These are phyloP conservation scores for Tieghemiomyces parasiticus DNA, from an alignment of 192 early-diverging fungal genomes.

Conservation along the genomic window DNA sequence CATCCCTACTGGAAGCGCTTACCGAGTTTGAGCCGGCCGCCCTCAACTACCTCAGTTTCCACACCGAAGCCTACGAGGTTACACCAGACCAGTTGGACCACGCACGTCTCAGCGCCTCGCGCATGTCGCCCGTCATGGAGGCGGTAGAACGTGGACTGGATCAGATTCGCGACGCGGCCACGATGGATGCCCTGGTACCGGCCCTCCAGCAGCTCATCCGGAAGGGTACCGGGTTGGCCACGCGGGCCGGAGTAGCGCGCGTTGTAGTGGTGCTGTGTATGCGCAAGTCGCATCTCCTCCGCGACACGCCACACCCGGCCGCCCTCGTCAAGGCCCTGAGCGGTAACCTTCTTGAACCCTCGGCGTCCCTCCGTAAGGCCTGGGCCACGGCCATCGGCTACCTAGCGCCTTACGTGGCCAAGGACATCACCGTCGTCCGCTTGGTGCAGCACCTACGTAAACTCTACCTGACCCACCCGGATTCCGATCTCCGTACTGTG, in stretches of 20 bases:
- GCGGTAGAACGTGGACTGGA: slow-evolving; percentile 65
- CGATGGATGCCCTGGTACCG: slow-evolving; percentile 50
- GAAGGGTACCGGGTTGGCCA: slow-evolving; percentile 79
- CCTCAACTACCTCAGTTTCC: slow-evolving; percentile 79
- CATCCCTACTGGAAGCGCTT: slow-evolving; percentile 68
- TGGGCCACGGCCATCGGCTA: slow-evolving; percentile 77
- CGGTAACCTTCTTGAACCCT: slow-evolving; percentile 58
- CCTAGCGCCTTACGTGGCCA: slow-evolving; percentile 34
- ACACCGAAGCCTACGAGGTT: slow-evolving; percentile 73
- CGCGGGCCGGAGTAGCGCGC: slow-evolving; percentile 81
- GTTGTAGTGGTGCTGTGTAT: slow-evolving; percentile 66
- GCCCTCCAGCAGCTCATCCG: slow-evolving; percentile 51
- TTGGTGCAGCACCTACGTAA: slow-evolving; percentile 58
- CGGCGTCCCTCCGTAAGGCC: slow-evolving; percentile 68
- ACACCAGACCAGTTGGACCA: slow-evolving; percentile 76
- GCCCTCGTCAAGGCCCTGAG: slow-evolving; percentile 59
- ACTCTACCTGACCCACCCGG: slow-evolving; percentile 59
- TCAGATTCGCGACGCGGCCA: slow-evolving; percentile 45
- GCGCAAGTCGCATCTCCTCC: slow-evolving; percentile 42
- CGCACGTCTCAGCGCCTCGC: slow-evolving; percentile 60
- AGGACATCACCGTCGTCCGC: slow-evolving; percentile 28
- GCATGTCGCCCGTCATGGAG: slow-evolving; percentile 90
- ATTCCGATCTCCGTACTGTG: slow-evolving; percentile 54
- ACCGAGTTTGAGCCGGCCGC: slow-evolving; percentile 55
- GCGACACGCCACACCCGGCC: slow-evolving; percentile 42